These are phyloP conservation scores for Rubus parviflorus DNA, from an alignment of 306 rosid species.

Conservation along the genomic window DNA sequence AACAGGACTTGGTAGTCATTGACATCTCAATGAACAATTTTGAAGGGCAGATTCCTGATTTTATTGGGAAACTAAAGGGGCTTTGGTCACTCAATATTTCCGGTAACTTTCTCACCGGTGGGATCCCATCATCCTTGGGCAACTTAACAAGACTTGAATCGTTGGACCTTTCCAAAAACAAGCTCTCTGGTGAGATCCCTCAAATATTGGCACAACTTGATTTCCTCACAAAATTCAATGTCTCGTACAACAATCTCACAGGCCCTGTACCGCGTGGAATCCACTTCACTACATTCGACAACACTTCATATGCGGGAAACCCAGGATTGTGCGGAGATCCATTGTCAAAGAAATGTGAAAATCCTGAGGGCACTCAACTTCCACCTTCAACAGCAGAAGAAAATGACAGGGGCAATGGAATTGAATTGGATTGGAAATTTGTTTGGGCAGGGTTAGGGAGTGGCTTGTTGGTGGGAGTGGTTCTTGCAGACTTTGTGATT, in stretches of 20 bases:
- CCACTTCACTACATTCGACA: not conserved
- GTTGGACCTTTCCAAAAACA: not conserved
- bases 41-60: not conserved
- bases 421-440: slow-evolving; percentile 13
- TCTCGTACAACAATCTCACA: not conserved
- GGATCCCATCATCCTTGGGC: not conserved
- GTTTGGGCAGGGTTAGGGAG: not conserved
- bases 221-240: not conserved
- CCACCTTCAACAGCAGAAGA: not conserved
- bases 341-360: not conserved
- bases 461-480: not conserved
- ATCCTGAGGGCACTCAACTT: no score
- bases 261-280: not conserved
- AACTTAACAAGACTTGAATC: not conserved
- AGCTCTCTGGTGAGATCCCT: not conserved
- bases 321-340: not conserved
- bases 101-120: not conserved
- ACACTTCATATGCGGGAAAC: not conserved
- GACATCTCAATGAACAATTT: not conserved
- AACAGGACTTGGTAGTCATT: not conserved
- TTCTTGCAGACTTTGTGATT: not conserved
- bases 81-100: not conserved
- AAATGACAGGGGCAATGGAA: no score
- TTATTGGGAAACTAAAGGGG: not conserved
- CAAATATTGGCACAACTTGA: not conserved